phyloP scores from a whole-genome alignment of 2,329 filamentous ascomycete genomes.

The Alternaria gaisen region DNA sequence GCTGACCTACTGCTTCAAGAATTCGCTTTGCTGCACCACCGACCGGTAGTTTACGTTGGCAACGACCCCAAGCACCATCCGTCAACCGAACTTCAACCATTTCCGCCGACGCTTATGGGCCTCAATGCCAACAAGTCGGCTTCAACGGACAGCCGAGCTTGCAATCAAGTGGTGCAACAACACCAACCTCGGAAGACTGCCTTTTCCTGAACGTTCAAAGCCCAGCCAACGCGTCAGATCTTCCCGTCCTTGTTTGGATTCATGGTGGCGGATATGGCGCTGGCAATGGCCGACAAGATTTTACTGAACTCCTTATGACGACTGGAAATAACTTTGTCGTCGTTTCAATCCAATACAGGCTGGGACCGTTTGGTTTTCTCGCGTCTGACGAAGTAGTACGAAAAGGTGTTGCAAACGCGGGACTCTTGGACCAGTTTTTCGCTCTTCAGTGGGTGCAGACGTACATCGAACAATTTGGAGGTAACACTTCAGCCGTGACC shows the following conservation, averaged over 20 bases:
- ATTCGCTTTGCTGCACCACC: conserved; percentile 35
- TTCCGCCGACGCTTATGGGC: conserved; percentile 8
- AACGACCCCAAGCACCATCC: conserved; percentile 22
- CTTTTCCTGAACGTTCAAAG: conserved; percentile 50
- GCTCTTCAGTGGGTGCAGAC: conserved; percentile 62
- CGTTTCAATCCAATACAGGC: conserved; percentile 61
- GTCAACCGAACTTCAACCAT: conserved; percentile 17
- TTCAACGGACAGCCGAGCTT: not conserved
- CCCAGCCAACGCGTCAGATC: conserved; percentile 29
- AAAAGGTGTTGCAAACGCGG: conserved; percentile 52
- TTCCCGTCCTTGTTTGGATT: conserved; percentile 46
- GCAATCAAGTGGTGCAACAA: not conserved
- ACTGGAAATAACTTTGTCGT: conserved; percentile 59
- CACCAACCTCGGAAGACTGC: conserved; percentile 41
- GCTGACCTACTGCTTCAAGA: conserved; percentile 9
- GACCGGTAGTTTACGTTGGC: conserved; percentile 28
- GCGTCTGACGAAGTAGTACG: conserved; percentile 49
- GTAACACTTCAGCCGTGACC: conserved; percentile 37
- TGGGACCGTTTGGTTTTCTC: conserved; percentile 58
- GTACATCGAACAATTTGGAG: conserved; percentile 53
- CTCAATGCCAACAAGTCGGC: conserved; percentile 15
- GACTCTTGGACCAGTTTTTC: conserved; percentile 58
- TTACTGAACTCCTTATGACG: conserved; percentile 54
- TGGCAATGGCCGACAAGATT: conserved; percentile 51
- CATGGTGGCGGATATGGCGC: conserved; percentile 48